phyloP scores from a whole-genome alignment of 805 yeast genomes.

The Ogataea siamensis region DNA sequence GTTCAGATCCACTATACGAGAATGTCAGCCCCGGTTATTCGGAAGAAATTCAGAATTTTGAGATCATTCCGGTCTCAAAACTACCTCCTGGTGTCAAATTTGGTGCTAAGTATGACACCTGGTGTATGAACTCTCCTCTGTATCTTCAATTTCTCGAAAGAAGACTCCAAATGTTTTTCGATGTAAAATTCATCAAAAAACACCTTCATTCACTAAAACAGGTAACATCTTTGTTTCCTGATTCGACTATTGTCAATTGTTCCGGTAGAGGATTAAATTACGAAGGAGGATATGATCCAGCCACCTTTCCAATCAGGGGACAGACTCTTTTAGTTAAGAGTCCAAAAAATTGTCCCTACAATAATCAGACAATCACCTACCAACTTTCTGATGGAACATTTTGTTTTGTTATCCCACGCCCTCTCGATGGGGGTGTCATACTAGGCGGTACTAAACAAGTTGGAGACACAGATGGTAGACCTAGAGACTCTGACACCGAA shows the following conservation, averaged over 20 bases:
- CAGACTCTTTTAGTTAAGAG: conserved; percentile 58
- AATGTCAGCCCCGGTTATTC: conserved; percentile 40
- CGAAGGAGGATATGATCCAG: conserved; percentile 50
- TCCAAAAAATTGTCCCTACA: conserved; percentile 41
- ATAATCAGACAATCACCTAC: conserved; percentile 51
- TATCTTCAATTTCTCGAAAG: conserved; percentile 49
- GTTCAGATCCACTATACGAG: conserved; percentile 39
- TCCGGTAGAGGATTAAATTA: conserved; percentile 59
- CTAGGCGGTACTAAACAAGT: conserved; percentile 69
- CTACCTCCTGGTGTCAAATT: conserved; percentile 41
- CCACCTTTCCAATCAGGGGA: conserved; percentile 54
- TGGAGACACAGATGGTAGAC: conserved; percentile 34
- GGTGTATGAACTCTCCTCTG: conserved; percentile 58
- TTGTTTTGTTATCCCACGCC: conserved; percentile 62
- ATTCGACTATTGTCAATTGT: conserved; percentile 47
- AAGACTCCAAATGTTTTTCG: conserved; percentile 31
- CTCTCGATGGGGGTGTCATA: conserved; percentile 56
- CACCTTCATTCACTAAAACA: conserved; percentile 39
- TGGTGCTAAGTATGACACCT: conserved; percentile 53
- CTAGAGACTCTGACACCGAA: conserved; percentile 46
- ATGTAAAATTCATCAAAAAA: conserved; percentile 37
- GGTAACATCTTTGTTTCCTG: conserved; percentile 34
- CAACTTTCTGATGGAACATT: conserved; percentile 23
- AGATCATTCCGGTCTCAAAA: conserved; percentile 22
- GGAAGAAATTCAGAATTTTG: conserved; percentile 38